Evolutionary conservation across 768 basidiomycete genomes (phyloP), one percentile per base, ranked within the genome.

Genomic region (Lentinus tigrinus): DNA sequence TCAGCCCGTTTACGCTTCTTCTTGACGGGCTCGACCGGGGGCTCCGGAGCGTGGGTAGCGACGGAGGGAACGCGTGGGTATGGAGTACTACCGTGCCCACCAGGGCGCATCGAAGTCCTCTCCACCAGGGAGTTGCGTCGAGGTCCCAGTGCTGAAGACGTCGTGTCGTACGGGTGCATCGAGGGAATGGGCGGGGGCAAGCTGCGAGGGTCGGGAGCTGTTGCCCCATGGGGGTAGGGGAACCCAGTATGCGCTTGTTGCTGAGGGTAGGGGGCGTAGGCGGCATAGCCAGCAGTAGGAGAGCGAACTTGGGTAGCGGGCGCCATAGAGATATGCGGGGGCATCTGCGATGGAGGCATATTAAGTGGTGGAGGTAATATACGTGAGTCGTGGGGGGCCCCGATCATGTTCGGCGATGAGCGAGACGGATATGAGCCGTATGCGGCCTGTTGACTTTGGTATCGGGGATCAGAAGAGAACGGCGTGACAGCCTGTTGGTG

Each of bases 1-100:
- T 91, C 89, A 6, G 91, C 91, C 57, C 91, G 85, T 77, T 90
- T 91, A 71, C 91, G 83, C 74, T 93, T 93, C 78, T 91, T 92
- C 78, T 93, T 93, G 64, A 91, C 85, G 40, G 81, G 77, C 34
- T 76, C 69, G 37, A 78, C 72, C 7, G 60, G 60, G 13, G 68
- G 54, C 14, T 66, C 65, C 2, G 58, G 62, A 4, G 64, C 58
- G 51, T 64, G 64, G 23, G 64, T 36, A 13, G 68, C 48, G 24
- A 58, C 42, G 23, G 70, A 65, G 21, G 70, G 61, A 23, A 68
- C 71, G 57, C 79, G 83, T 23, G 85, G 75, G 61, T 84, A 87
- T 24, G 80, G 78, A n/a, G 79, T 75, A n/a, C 78, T 76, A 64
- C 69, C 77, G 68, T 78, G 77, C n/a, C 49, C 55, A 8, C 46